phyloP scores from a whole-genome alignment of 345 rosid genomes.

The Punica granatum region DNA sequence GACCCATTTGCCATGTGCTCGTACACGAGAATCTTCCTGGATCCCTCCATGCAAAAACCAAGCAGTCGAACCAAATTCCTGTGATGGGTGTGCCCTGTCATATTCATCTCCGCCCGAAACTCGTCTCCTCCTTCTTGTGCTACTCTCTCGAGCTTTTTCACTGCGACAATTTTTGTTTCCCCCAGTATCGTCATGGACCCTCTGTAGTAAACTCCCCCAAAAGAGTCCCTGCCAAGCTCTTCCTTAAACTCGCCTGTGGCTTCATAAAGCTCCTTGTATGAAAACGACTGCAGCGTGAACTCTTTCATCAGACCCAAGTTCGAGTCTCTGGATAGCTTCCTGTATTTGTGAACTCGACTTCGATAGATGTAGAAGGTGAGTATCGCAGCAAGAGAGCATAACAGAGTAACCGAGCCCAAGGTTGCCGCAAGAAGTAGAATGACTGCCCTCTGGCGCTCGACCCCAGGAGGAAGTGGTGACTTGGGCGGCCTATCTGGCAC shows the following conservation, averaged over 20 bases:
- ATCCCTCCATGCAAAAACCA: slow-evolving; percentile 22
- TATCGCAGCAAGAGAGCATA: slow-evolving; percentile 11
- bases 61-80: slow-evolving; percentile 22
- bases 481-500: fast-evolving
- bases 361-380: slow-evolving; percentile 13
- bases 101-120: slow-evolving; percentile 19
- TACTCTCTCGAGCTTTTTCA: slow-evolving; percentile 15
- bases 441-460: background rate
- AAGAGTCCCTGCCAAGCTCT: slow-evolving; percentile 7
- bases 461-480: background rate
- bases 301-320: slow-evolving; percentile 9
- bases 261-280: slow-evolving; percentile 10
- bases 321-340: background rate
- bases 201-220: slow-evolving; percentile 21
- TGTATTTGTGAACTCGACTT: slow-evolving; percentile 7
- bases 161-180: slow-evolving; percentile 7
- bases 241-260: slow-evolving; percentile 18
- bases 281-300: slow-evolving; percentile 13
- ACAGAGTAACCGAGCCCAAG: slow-evolving; percentile 5
- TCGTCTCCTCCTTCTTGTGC: slow-evolving; percentile 13
- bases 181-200: background rate
- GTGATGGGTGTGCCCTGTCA: slow-evolving; percentile 22
- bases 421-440: slow-evolving; percentile 6
- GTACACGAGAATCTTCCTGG: slow-evolving; percentile 11
- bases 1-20: slow-evolving; percentile 7